phyloP scores from a whole-genome alignment of 139 green algal genomes.

The Volvox reticuliferus region DNA sequence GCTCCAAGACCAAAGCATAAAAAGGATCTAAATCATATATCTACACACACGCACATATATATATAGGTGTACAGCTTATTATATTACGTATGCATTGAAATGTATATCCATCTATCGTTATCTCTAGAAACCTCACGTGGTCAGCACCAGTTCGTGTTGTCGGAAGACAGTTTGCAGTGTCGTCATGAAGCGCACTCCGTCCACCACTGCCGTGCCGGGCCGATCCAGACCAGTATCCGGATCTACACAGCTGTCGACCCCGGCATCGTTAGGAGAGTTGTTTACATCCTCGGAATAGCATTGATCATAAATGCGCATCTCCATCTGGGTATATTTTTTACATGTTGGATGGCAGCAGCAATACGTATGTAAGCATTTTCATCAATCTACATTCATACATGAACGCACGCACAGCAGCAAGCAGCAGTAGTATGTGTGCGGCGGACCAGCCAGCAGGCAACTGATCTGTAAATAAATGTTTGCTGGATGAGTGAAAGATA shows the following conservation, averaged over 20 bases:
- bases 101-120: too few relatives aligned
- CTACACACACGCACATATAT: not conserved
- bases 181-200: constrained; percentile 4
- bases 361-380: too few relatives aligned
- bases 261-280: not conserved
- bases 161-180: not conserved
- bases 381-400: too few relatives aligned
- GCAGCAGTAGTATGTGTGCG: too few relatives aligned
- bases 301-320: not conserved
- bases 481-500: too few relatives aligned
- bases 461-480: too few relatives aligned
- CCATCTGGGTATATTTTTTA: not conserved
- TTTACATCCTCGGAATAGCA: not conserved
- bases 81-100: not conserved
- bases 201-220: not conserved
- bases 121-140: not conserved
- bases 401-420: too few relatives aligned
- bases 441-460: too few relatives aligned
- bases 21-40: too few relatives aligned
- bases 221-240: not conserved
- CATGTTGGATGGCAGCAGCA: too few relatives aligned
- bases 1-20: too few relatives aligned
- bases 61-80: not conserved
- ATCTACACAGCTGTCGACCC: not conserved
- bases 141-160: constrained; percentile 8